Evolutionary conservation across 2,329 filamentous ascomycete genomes (phyloP), one percentile per base, ranked within the genome.

Genomic region (Neophaeococcomyces aloes): DNA sequence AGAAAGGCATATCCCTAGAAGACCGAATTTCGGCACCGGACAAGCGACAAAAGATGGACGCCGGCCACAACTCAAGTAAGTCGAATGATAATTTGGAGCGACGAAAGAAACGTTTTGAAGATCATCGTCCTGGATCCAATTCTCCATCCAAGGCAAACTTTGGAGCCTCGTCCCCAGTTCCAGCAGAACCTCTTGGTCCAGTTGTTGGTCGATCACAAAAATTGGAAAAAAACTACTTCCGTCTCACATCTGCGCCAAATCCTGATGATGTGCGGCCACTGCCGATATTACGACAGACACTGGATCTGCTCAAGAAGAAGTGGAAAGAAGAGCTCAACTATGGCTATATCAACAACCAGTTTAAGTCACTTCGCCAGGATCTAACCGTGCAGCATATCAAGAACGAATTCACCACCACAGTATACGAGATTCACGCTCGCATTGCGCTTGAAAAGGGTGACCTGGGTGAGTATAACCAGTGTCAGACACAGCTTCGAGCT

Each of bases 401-500:
- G 68, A 94, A 87, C 65, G 85, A 93, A 42, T 96, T 98, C 62
- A 96, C 91, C 19, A 88, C 96, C 52, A 83, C 77, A 50, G 91
- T 95, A 37, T 98, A 98, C 66, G 91, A 98, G 69, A 93, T 89
- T 49, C 91, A 98, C 68, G 91, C 89, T 52, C 82, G 91, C 48
- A 96, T 98, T 67, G 91, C 91, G 55, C 74, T 98, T 66, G 89
- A 98, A 68, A 95, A 93, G 76, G 87, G 85, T 68, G 91, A 98
- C 73, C 78, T 96, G 72, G 89, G 91, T 98, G 91, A 98, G 91
- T 98, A 98, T 91, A 98, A 98, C 72, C 91, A 98, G 76, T 98
- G 91, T 68, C 91, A 98, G 72, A 96, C 91, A 59, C 91, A 98
- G 70, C 74, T 98, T 61, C 86, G 86, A 65, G 86, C 83, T 53